Conservation (phyloP, 352 stramenopile genomes). For the Globisporangium echinulatum region DNA sequence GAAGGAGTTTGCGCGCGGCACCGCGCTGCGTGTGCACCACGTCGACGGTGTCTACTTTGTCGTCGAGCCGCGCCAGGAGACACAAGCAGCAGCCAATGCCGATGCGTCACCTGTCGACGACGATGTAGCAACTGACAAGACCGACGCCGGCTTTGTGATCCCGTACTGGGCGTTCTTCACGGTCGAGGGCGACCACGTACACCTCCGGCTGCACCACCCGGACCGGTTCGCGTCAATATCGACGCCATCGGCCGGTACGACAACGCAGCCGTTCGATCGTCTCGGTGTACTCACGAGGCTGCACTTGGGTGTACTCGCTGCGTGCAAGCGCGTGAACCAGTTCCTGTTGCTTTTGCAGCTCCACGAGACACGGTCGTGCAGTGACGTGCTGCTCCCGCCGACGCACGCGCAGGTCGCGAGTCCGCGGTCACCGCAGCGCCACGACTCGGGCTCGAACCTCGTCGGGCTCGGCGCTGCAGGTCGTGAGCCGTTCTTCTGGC, state of each 20-base stretch:
- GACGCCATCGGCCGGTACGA: background rate
- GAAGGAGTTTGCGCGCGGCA: constrained; percentile 41
- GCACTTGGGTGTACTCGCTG: constrained; percentile 55
- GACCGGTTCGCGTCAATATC: constrained; percentile 14
- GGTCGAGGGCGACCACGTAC: constrained; percentile 40
- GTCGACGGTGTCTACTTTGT: constrained; percentile 74
- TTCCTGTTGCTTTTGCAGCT: constrained; percentile 77
- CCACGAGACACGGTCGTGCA: constrained; percentile 78
- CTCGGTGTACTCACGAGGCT: constrained; percentile 63
- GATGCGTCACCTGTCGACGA: background rate
- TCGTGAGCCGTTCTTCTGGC: constrained; percentile 71
- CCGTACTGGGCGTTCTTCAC: constrained; percentile 80
- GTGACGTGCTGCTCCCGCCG: constrained; percentile 54
- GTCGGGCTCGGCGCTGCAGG: constrained; percentile 14
- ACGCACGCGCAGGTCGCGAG: constrained; percentile 27
- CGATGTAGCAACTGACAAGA: background rate
- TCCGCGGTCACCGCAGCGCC: constrained; percentile 32
- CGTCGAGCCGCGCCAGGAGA: constrained; percentile 16
- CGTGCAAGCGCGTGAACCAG: constrained; percentile 82
- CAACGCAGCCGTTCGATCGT: constrained; percentile 30
- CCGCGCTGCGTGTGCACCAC: constrained; percentile 39
- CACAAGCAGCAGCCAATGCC: background rate
- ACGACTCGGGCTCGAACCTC: constrained; percentile 19
- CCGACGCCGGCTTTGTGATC: constrained; percentile 16
- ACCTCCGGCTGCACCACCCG: constrained; percentile 59